Evolutionary conservation across 768 basidiomycete species (phyloP).

Genomic region (Leccinum incarnatum): DNA sequence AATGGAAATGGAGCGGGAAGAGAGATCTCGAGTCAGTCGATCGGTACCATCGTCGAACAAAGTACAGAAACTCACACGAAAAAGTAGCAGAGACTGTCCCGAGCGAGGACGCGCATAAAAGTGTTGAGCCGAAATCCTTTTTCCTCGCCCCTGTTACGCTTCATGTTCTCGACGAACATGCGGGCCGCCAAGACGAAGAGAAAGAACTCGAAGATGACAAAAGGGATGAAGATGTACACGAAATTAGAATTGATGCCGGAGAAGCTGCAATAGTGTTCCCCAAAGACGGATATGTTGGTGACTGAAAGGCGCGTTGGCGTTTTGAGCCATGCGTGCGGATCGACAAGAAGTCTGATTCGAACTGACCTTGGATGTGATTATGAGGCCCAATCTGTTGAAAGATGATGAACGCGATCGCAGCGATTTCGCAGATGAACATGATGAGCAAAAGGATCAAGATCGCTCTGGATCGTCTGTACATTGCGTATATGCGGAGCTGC

Average conservation of each 20-base stretch:
- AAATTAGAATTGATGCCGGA: constrained; percentile 21
- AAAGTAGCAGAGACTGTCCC: constrained; percentile 33
- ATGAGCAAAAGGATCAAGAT: constrained; percentile 19
- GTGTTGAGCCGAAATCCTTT: constrained; percentile 11
- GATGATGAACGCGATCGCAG: constrained; percentile 24
- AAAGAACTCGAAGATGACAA: constrained; percentile 28
- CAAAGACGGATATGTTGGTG: not conserved
- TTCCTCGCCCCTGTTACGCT: not conserved
- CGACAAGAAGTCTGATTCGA: not conserved
- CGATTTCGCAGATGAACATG: constrained; percentile 24
- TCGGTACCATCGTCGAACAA: not conserved
- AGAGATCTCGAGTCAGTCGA: not conserved
- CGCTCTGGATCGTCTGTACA: constrained; percentile 28
- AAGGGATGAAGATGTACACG: constrained; percentile 30
- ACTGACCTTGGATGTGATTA: constrained; percentile 23
- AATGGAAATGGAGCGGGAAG: not conserved
- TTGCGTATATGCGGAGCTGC: constrained; percentile 33
- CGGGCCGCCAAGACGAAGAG: constrained; percentile 24
- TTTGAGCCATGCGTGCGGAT: not conserved
- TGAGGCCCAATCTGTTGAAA: constrained; percentile 26
- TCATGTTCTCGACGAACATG: constrained; percentile 14
- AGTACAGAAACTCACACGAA: constrained; percentile 23
- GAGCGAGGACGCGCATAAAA: constrained; percentile 24
- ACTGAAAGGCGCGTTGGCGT: constrained; percentile 2
- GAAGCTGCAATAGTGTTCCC: constrained; percentile 21